Evolutionary conservation across 148 eudicot genomes (phyloP), one percentile per base, ranked within the genome.

Genomic region (Beta vulgaris): DNA sequence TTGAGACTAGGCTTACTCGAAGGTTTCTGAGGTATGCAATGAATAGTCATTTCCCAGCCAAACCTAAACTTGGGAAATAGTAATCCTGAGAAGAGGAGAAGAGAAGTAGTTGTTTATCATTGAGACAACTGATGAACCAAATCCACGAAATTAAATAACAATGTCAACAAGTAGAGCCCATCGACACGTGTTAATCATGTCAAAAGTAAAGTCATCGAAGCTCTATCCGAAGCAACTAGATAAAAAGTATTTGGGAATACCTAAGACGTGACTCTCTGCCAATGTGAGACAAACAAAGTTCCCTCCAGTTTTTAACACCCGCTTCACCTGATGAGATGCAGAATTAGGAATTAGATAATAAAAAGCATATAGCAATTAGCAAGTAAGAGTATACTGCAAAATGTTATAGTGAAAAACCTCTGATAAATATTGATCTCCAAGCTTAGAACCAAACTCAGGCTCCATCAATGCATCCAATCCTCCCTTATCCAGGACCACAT

Each of bases 381-480:
- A 31, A 51, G 46, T 77, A 76, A 69, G 70, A 44, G 6, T 64
- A 58, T 35, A 68, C 68, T 59, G n/a, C 53, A 64, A 75, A 39
- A 58, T 36, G 48, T 53, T 62, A 76, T 73, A 76, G 69, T 74
- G 79, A 26, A 73, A 66, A 86, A 94, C 98, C 98, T 95, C 97
- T 23, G 93, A 90, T 59, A 95, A 76, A 82, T 95, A 95, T 73
- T 84, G 87, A 81, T 65, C 85, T 23, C 98, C 98, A 44, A 95
- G 83, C 74, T 81, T 85, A 7, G 92, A 51, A 25, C 98, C 98
- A 67, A 82, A 84, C 81, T 87, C 87, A 36, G 98, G 97, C 86
- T 95, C 98, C 98, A 95, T 95, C 78, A 95, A 79, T 35, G 98
- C 97, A 87, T 95, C 98, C 84, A 95, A 82, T 39, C 98, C 97